Conservation (phyloP, 495 filamentous ascomycete species). For the Hypoxylon cercidicola region DNA sequence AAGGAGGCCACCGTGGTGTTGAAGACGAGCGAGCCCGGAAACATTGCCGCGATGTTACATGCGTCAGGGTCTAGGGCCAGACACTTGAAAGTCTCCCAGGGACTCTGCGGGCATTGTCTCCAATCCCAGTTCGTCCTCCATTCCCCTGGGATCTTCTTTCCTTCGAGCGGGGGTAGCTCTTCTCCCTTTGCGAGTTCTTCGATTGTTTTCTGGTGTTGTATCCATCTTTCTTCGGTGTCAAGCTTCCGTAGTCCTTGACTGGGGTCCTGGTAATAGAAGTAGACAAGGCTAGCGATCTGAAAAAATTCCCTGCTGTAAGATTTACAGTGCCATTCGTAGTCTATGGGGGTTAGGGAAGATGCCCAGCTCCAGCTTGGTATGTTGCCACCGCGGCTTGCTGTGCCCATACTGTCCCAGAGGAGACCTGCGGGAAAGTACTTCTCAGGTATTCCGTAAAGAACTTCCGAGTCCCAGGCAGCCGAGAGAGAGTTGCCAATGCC, state of each 20-base stretch:
- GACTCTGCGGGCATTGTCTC: constrained; percentile 23
- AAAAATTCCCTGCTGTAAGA: not conserved
- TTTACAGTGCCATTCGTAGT: constrained; percentile 9
- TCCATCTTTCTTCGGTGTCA: constrained; percentile 14
- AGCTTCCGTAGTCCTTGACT: constrained; percentile 2
- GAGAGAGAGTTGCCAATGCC: constrained; percentile 41
- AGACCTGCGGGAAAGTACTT: constrained; percentile 42
- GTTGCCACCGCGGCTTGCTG: not conserved
- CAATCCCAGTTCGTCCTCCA: constrained; percentile 20
- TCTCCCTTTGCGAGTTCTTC: constrained; percentile 5
- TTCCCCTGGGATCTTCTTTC: constrained; percentile 7
- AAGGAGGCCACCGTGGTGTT: constrained; percentile 17
- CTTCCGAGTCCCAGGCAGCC: constrained; percentile 15
- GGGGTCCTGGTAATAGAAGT: constrained; percentile 18
- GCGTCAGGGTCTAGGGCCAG: constrained; percentile 2
- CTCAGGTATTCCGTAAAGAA: constrained; percentile 44
- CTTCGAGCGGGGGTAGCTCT: constrained; percentile 7
- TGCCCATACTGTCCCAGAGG: constrained; percentile 31
- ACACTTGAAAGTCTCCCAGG: constrained; percentile 3
- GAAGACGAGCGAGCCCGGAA: constrained; percentile 19
- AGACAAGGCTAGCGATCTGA: not conserved
- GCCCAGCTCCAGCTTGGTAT: constrained; percentile 36
- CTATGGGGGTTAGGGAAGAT: constrained; percentile 7
- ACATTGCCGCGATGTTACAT: constrained; percentile 2
- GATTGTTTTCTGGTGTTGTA: constrained; percentile 1